A percentile compares a stretch with the other conserved stretches of the same genome.
These are phyloP conservation scores for Globisporangium solare DNA, from an alignment of 352 stramenopile species.

Conservation along the genomic window DNA sequence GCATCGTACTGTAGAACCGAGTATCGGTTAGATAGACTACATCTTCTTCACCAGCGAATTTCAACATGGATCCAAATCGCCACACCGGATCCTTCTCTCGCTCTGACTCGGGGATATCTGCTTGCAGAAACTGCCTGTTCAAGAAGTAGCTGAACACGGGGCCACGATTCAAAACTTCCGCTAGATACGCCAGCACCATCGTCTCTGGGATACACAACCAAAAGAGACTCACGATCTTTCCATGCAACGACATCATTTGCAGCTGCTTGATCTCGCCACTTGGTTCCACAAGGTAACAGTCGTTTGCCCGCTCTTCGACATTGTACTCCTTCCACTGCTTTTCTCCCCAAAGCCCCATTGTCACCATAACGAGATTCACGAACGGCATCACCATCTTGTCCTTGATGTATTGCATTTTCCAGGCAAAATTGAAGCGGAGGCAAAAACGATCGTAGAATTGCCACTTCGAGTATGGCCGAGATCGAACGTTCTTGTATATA, in stretches of 20 bases:
- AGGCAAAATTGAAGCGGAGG: constrained; percentile 49
- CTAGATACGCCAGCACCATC: constrained; percentile 41
- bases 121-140: constrained; percentile 54
- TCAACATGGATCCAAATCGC: constrained; percentile 30
- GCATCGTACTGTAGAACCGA: constrained; percentile 36
- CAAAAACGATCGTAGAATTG: constrained; percentile 40
- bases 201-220: constrained; percentile 55
- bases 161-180: constrained; percentile 49
- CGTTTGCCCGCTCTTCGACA: constrained; percentile 51
- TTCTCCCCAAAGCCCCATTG: constrained; percentile 42
- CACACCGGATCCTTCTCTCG: constrained; percentile 45
- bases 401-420: constrained; percentile 54
- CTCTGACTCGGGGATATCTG: constrained; percentile 50
- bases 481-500: constrained; percentile 40
- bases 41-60: constrained; percentile 37
- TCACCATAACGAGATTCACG: constrained; percentile 40
- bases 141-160: constrained; percentile 60
- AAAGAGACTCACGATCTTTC: constrained; percentile 58
- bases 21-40: constrained; percentile 50
- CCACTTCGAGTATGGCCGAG: constrained; percentile 23
- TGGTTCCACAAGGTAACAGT: constrained; percentile 52
- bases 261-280: constrained; percentile 54
- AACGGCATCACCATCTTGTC: constrained; percentile 57
- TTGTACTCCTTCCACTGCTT: constrained; percentile 48
- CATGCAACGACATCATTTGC: constrained; percentile 67